These are phyloP conservation scores for Pichia paraexigua DNA, from an alignment of 805 yeast species.

Conservation along the genomic window DNA sequence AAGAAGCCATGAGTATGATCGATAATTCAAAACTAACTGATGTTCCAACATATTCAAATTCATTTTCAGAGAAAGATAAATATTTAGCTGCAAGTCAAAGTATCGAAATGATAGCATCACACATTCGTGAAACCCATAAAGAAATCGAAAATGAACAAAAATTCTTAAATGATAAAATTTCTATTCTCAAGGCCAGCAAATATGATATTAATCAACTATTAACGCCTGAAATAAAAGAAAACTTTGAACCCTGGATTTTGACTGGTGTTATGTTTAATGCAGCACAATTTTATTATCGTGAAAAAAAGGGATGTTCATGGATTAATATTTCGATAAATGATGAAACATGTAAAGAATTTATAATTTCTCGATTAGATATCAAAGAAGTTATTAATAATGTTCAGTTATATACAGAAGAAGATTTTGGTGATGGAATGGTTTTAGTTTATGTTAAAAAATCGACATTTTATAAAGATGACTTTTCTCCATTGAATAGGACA, in stretches of 20 bases:
- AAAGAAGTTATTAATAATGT: slow-evolving; percentile 20
- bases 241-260: slow-evolving; percentile 32
- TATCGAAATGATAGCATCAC: not conserved
- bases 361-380: slow-evolving; percentile 17
- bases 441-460: slow-evolving; percentile 29
- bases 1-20: not conserved
- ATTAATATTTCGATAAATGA: slow-evolving; percentile 21
- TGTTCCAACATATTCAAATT: not conserved
- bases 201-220: slow-evolving; percentile 24
- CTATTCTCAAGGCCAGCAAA: slow-evolving; percentile 14
- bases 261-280: slow-evolving; percentile 31
- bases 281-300: slow-evolving; percentile 25
- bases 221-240: slow-evolving; percentile 11
- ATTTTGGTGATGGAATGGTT: slow-evolving; percentile 27
- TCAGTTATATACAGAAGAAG: slow-evolving; percentile 15
- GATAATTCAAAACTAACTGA: not conserved
- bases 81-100: slow-evolving; percentile 9
- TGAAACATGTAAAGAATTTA: slow-evolving; percentile 22
- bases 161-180: slow-evolving; percentile 12
- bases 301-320: slow-evolving; percentile 25
- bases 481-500: slow-evolving; percentile 16
- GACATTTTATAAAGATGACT: slow-evolving; percentile 12
- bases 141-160: slow-evolving; percentile 13
- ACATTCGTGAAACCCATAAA: not conserved
- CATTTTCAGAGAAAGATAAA: slow-evolving; percentile 8